Conservation (phyloP, 352 stramenopile species). For the Pythium diclinum region DNA sequence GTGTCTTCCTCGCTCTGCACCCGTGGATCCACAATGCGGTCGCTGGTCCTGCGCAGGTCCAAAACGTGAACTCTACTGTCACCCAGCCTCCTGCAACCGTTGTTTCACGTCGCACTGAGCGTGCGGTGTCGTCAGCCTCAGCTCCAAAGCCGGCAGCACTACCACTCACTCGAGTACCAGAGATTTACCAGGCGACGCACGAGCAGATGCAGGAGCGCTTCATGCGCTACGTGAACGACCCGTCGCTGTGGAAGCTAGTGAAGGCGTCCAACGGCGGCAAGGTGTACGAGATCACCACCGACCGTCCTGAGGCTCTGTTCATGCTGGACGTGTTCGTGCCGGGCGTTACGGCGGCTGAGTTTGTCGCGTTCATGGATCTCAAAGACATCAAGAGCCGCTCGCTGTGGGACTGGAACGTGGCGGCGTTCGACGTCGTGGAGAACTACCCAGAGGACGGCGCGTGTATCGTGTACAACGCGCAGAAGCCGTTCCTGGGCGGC, state of each 20-base stretch:
- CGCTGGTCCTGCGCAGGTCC: background rate
- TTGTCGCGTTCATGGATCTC: constrained; percentile 44
- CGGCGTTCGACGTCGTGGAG: constrained; percentile 48
- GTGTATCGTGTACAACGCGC: constrained; percentile 46
- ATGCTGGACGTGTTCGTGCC: constrained; percentile 51
- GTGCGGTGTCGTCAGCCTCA: background rate
- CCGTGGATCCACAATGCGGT: constrained; percentile 43
- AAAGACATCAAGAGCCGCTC: constrained; percentile 38
- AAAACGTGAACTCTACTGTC: background rate
- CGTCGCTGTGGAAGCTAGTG: constrained; percentile 41
- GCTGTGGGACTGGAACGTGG: constrained; percentile 54
- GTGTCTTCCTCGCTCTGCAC: constrained; percentile 50
- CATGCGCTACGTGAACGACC: constrained; percentile 36
- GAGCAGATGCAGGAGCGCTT: constrained; percentile 23
- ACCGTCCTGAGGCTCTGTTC: constrained; percentile 42
- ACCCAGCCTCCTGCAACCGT: background rate
- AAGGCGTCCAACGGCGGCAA: constrained; percentile 30
- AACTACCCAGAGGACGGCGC: constrained; percentile 33
- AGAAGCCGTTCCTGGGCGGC: constrained; percentile 55
- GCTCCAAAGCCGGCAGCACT: background rate
- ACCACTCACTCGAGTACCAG: constrained; percentile 18
- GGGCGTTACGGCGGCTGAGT: constrained; percentile 36
- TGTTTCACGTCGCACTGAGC: background rate
- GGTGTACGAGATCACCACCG: constrained; percentile 51
- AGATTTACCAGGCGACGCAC: constrained; percentile 30